These are phyloP conservation scores for Allantophomopsis cytisporea DNA, from an alignment of 2,329 filamentous ascomycete genomes.

Conservation along the genomic window DNA sequence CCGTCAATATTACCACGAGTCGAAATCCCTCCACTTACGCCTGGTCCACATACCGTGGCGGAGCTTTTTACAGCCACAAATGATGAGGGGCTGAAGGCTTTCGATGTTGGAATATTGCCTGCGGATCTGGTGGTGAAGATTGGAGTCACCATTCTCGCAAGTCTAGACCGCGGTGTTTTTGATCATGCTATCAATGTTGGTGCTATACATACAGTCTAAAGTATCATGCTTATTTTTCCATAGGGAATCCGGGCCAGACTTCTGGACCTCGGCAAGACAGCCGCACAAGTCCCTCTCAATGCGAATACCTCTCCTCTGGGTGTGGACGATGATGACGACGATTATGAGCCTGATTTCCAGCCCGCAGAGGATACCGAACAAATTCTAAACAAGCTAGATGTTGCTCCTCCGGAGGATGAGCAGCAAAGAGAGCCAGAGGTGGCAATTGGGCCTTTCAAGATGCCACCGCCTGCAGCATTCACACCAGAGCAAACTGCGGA, in stretches of 20 bases:
- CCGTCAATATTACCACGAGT: conserved; percentile 20
- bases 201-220: conserved; percentile 7
- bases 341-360: conserved; percentile 83
- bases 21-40: conserved; percentile 55
- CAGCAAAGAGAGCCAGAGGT: conserved; percentile 30
- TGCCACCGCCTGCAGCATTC: conserved; percentile 65
- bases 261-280: conserved; percentile 16
- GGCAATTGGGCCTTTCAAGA: conserved; percentile 58
- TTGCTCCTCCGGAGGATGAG: conserved; percentile 43
- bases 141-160: conserved; percentile 62
- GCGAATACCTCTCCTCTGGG: conserved; percentile 46
- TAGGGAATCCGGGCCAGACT: conserved; percentile 37
- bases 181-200: conserved; percentile 60
- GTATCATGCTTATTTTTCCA: conserved; percentile 5
- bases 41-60: conserved; percentile 65
- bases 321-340: conserved; percentile 72
- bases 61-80: conserved; percentile 78
- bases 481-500: conserved; percentile 58
- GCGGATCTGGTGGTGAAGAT: conserved; percentile 66
- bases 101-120: conserved; percentile 73
- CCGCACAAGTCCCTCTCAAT: conserved; percentile 25
- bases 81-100: conserved; percentile 60
- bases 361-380: conserved; percentile 62
- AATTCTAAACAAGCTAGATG: conserved; percentile 64
- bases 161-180: conserved; percentile 55